Evolutionary conservation across 169 alveolate species (phyloP).

Genomic region (Plasmodium vivax): DNA sequence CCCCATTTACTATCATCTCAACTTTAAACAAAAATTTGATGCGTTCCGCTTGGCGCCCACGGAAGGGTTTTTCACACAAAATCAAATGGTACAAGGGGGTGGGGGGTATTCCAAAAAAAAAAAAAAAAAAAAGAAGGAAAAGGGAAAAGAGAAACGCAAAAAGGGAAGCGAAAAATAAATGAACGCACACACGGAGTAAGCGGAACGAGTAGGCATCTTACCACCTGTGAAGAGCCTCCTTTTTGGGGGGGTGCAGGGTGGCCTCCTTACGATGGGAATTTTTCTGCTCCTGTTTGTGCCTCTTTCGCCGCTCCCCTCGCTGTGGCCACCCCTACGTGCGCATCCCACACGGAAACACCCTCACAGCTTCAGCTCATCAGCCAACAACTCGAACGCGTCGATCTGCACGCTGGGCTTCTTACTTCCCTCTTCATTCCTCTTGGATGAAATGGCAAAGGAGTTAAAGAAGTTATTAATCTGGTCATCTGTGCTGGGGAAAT

Average conservation of each 20-base stretch:
- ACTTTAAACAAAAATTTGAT: constrained; percentile 28
- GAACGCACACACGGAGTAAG: background rate
- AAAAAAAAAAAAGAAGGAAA: background rate
- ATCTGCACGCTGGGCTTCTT: constrained; percentile 44
- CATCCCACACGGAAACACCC: background rate
- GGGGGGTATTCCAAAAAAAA: background rate
- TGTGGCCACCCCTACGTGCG: background rate
- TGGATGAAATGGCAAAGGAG: constrained; percentile 33
- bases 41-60: background rate
- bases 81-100: background rate
- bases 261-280: too few species aligned
- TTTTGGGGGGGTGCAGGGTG: too few species aligned
- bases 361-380: constrained; percentile 45
- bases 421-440: constrained; percentile 25
- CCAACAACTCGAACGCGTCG: constrained; percentile 62
- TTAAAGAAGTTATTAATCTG: constrained; percentile 34
- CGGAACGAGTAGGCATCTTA: background rate
- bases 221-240: background rate
- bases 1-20: background rate
- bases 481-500: background rate
- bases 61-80: background rate
- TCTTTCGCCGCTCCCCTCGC: background rate
- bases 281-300: background rate
- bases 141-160: background rate
- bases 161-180: background rate